These are phyloP conservation scores for Cercospora canescens DNA, from an alignment of 2,329 filamentous ascomycete genomes.

Conservation along the genomic window DNA sequence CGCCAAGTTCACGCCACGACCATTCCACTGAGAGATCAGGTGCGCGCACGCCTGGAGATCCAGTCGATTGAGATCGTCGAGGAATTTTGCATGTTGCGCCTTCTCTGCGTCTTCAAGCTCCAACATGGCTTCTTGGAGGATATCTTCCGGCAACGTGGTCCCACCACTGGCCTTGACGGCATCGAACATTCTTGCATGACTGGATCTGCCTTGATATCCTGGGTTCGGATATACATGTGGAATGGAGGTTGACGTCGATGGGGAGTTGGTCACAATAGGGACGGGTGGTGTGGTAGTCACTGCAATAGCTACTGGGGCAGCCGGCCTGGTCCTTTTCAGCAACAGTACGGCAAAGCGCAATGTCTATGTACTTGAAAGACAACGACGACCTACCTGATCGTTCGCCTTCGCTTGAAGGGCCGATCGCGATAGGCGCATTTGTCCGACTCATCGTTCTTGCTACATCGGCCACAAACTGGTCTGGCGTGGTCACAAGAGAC, in stretches of 20 bases:
- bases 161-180: slow-evolving; percentile 29
- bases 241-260: slow-evolving; percentile 12
- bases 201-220: slow-evolving; percentile 36
- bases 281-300: slow-evolving; percentile 8
- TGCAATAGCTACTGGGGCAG: neutral
- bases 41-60: slow-evolving; percentile 20
- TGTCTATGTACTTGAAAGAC: neutral
- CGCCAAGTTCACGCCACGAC: slow-evolving; percentile 31
- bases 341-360: neutral
- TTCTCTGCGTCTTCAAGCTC: slow-evolving; percentile 24
- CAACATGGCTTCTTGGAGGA: neutral
- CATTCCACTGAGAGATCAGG: slow-evolving; percentile 30
- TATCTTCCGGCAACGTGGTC: neutral
- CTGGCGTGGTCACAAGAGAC: slow-evolving; percentile 33
- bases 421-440: slow-evolving; percentile 31
- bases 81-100: slow-evolving; percentile 22
- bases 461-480: slow-evolving; percentile 32
- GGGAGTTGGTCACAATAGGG: slow-evolving; percentile 9
- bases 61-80: slow-evolving; percentile 20
- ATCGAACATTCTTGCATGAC: slow-evolving; percentile 36
- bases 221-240: slow-evolving; percentile 36
- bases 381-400: neutral
- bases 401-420: slow-evolving; percentile 31
- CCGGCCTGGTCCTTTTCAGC: neutral
- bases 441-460: slow-evolving; percentile 20